A percentile compares a stretch with the other conserved stretches of the same genome.
These are phyloP conservation scores for Macrotyloma uniflorum DNA, from an alignment of 306 rosid species.

Conservation along the genomic window DNA sequence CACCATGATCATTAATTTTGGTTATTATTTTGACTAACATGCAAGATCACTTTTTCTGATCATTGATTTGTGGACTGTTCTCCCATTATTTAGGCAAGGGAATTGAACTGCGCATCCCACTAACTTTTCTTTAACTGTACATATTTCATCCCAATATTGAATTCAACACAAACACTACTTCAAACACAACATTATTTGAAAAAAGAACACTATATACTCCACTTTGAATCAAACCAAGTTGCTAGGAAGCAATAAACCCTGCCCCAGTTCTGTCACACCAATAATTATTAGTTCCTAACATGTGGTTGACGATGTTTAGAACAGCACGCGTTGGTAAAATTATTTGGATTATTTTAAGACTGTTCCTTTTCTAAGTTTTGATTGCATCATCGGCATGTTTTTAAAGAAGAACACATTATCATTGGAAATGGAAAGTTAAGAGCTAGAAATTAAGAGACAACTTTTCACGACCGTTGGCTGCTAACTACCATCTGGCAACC, in stretches of 20 bases:
- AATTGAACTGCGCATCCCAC: slow-evolving; percentile 29
- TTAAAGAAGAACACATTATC: not conserved
- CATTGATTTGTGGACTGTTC: slow-evolving; percentile 35
- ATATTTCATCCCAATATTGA: not conserved
- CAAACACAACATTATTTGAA: slow-evolving; percentile 9
- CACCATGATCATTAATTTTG: not conserved
- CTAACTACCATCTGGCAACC: slow-evolving; percentile 30
- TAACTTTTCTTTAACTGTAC: slow-evolving; percentile 14
- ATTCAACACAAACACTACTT: not conserved
- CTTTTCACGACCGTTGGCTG: slow-evolving; percentile 5
- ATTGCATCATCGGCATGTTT: not conserved
- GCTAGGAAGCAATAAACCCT: not conserved
- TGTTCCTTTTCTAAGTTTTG: not conserved
- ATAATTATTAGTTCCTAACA: not conserved
- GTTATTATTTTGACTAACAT: too few species aligned
- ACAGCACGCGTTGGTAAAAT: not conserved
- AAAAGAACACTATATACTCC: not conserved
- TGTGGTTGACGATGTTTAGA: not conserved
- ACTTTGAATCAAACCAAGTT: slow-evolving; percentile 15
- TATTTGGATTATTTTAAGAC: not conserved
- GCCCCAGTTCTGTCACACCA: not conserved
- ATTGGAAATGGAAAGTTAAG: slow-evolving; percentile 15
- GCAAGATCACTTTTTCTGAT: not conserved
- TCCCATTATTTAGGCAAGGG: slow-evolving; percentile 33
- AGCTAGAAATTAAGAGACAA: slow-evolving; percentile 18